Base-by-base conservation (phyloP, 805 yeast genomes). In the Kodamaea hsintzibuensis region DNA sequence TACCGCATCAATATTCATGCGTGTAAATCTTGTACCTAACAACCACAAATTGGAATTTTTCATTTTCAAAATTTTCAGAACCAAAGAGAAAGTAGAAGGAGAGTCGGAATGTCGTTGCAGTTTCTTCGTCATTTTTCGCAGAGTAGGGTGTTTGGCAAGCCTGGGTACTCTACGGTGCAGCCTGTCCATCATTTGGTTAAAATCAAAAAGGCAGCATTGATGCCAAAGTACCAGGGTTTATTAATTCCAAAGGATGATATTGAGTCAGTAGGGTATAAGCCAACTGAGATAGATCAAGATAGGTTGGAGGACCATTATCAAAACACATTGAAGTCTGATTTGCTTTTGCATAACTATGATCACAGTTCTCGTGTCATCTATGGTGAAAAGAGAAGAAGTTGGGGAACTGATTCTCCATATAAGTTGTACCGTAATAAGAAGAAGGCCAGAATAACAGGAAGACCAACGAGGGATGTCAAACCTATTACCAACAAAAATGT, bases 171-270 rank as follows among this genome's bases (percentile, higher is more conserved):
- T 40, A 81, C 89, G 50, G 92, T 90, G 38, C 82, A 87, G 49
- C 98, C 99, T 1, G 96, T 93, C 13, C 99, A 95, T 70, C 99
- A 95, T 71, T 80, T 83, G 55, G 89, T 93, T 44, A 83, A 82
- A 60, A 84, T 90, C 65, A 80, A 82, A 63, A 95, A 95, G 69
- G 73, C 84, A 39, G 82, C 82, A 52, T 80, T 93, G 49, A 86
- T 92, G 38, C 91, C 93, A 54, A 78, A 86, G 56, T 88, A 85
- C 69, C 83, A 88, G 50, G 88, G 83, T 40, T 71, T 89, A 54
- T 81, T 88, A 57, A 72, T 79, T 49, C 82, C 86, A 27, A 84
- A 86, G 60, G 82, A 83, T 63, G 96, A 91, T 69, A 83, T 91
- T 57, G 82, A 88, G 65, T 85, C 96, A 12, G 87, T 95, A 16